Conservation (phyloP, 352 stramenopile species). For the Chrysophaeum taylorii region DNA sequence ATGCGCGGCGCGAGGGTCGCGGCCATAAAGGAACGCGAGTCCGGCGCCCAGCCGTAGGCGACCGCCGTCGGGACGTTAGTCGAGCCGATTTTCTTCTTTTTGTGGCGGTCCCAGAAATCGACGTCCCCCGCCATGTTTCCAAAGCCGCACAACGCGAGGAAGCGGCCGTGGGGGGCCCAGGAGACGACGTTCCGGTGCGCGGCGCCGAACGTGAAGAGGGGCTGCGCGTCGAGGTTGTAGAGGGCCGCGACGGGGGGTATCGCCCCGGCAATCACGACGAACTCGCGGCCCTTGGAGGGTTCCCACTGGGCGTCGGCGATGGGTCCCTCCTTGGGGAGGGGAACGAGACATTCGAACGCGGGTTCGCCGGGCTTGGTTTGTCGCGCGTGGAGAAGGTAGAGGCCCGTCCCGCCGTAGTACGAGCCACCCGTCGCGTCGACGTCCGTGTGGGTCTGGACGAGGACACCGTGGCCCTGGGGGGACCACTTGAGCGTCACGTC, state of each 20-base stretch:
- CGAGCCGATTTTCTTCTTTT: conserved; percentile 36
- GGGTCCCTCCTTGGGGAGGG: conserved; percentile 63
- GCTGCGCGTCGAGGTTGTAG: conserved; percentile 82
- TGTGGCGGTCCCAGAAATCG: conserved; percentile 71
- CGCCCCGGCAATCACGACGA: conserved; percentile 81
- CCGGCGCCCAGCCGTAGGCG: conserved; percentile 77
- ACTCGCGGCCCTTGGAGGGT: conserved; percentile 64
- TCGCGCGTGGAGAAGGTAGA: conserved; percentile 80
- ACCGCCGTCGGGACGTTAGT: conserved; percentile 38
- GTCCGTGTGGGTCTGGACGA: conserved; percentile 47
- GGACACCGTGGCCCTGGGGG: conserved; percentile 41
- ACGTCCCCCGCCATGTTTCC: conserved; percentile 92
- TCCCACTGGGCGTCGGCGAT: conserved; percentile 89
- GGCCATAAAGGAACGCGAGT: conserved; percentile 85
- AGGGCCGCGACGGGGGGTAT: conserved; percentile 89
- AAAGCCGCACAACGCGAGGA: conserved; percentile 76
- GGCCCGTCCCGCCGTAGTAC: conserved; percentile 91
- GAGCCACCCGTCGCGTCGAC: conserved; percentile 70
- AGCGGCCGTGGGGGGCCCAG: conserved; percentile 87
- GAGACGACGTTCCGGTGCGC: conserved; percentile 87
- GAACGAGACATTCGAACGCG: conserved; percentile 77
- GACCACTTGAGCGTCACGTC: conserved; percentile 46
- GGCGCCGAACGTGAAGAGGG: conserved; percentile 88
- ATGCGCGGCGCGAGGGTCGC: conserved; percentile 91
- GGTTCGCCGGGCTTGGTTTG: conserved; percentile 43